phyloP scores from a whole-genome alignment of 2,329 filamentous ascomycete species.

The Ophiostoma angusticollis region DNA sequence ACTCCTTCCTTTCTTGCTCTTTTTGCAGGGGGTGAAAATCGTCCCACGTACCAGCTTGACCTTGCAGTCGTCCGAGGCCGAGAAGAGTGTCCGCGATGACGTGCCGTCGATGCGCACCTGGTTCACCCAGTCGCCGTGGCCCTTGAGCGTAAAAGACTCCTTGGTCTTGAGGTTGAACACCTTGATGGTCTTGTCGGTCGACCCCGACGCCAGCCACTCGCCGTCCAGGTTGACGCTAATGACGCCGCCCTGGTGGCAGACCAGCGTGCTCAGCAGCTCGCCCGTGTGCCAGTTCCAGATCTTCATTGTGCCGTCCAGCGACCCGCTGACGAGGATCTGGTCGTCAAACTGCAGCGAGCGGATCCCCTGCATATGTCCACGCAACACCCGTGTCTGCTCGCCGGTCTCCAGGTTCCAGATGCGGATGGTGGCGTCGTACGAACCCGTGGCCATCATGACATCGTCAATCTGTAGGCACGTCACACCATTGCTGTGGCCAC shows the following conservation, averaged over 20 bases:
- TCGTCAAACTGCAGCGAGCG: conserved; percentile 89
- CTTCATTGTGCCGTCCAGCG: conserved; percentile 74
- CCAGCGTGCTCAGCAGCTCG: conserved; percentile 68
- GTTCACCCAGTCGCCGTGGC: conserved; percentile 93
- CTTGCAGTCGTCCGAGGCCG: conserved; percentile 85
- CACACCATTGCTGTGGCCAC: conserved; percentile 76
- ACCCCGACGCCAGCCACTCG: conserved; percentile 75
- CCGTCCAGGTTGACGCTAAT: conserved; percentile 80
- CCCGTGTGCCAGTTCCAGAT: conserved; percentile 97
- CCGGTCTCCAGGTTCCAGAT: conserved; percentile 92
- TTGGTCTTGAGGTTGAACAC: conserved; percentile 86
- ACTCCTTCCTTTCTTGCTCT: no score
- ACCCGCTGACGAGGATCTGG: conserved; percentile 78
- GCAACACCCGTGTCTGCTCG: conserved; percentile 70
- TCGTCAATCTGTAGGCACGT: conserved; percentile 63
- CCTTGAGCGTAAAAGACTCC: conserved; percentile 64
- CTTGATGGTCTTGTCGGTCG: conserved; percentile 78
- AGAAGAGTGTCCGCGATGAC: conserved; percentile 72
- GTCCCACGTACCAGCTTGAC: conserved; percentile 52
- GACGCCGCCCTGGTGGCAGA: conserved; percentile 68
- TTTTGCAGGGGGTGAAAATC: no score
- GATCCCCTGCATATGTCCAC: conserved; percentile 71
- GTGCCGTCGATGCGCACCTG: conserved; percentile 72
- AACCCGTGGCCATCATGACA: conserved; percentile 76
- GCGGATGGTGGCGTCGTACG: conserved; percentile 89